Evolutionary conservation across 306 rosid species (phyloP).

Genomic region (Castanea mollissima): DNA sequence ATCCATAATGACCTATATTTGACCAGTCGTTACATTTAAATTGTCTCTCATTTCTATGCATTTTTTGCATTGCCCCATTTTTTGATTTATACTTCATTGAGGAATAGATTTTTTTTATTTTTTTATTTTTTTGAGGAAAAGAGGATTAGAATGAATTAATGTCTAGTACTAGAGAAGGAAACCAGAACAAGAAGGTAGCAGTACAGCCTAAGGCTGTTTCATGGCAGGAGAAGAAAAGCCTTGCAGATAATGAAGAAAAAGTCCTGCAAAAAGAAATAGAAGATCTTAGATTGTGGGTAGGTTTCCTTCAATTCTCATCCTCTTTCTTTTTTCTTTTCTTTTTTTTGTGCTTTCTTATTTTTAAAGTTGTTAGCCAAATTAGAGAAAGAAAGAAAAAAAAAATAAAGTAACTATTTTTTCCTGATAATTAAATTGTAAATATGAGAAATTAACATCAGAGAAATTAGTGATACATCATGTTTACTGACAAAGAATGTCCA

Average conservation of each 20-base stretch:
- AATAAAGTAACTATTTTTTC: too few species aligned
- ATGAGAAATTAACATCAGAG: too few species aligned
- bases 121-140: not conserved
- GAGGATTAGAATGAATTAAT: not conserved
- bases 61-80: not conserved
- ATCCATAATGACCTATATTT: not conserved
- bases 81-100: too few species aligned
- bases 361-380: too few species aligned
- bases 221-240: conserved; percentile 27
- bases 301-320: not conserved
- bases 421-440: too few species aligned
- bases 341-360: too few species aligned
- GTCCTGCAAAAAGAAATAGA: conserved; percentile 23
- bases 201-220: not conserved
- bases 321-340: not conserved
- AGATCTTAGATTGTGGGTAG: conserved; percentile 32
- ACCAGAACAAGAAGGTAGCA: conserved; percentile 5
- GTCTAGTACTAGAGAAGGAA: conserved; percentile 19
- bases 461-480: too few species aligned
- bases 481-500: too few species aligned
- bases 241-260: conserved; percentile 27
- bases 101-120: too few species aligned
- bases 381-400: too few species aligned
- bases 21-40: not conserved
- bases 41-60: too few species aligned